Evolutionary conservation across 1,284 basidiomycete genomes (phyloP).

Genomic region (Cystobasidium slooffiae): DNA sequence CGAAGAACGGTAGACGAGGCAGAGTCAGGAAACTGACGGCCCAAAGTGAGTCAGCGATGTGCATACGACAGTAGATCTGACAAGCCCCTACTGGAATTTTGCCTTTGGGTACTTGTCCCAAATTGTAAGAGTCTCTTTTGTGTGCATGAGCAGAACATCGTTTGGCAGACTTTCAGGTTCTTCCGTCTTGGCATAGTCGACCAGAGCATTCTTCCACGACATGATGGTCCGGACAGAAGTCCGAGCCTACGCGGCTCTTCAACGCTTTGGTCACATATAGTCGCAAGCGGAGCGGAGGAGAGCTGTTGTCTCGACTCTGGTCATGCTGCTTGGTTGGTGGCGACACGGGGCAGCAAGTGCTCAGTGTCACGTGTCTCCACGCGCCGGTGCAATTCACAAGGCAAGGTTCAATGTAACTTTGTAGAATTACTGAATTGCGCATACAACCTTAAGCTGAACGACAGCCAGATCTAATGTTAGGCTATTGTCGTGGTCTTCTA

Average conservation of each 20-base stretch:
- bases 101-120: constrained; percentile 46
- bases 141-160: constrained; percentile 35
- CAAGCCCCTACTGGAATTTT: constrained; percentile 23
- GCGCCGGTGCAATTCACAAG: too few species aligned
- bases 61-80: not conserved
- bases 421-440: not conserved
- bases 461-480: not conserved
- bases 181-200: constrained; percentile 39
- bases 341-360: too few species aligned
- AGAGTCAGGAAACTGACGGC: constrained; percentile 32
- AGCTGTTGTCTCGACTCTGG: too few species aligned
- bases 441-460: not conserved
- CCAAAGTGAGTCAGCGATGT: not conserved
- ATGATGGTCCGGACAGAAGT: constrained; percentile 9
- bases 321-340: too few species aligned
- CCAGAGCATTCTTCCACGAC: constrained; percentile 43
- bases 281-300: too few species aligned
- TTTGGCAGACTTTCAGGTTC: constrained; percentile 24
- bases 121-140: constrained; percentile 38
- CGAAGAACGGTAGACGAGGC: constrained; percentile 21
- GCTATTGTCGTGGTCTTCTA: constrained; percentile 56
- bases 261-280: too few species aligned
- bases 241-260: not conserved
- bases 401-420: too few species aligned
- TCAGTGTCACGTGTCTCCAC: too few species aligned